Base-by-base conservation (phyloP, 345 rosid species). In the Pistacia atlantica region DNA sequence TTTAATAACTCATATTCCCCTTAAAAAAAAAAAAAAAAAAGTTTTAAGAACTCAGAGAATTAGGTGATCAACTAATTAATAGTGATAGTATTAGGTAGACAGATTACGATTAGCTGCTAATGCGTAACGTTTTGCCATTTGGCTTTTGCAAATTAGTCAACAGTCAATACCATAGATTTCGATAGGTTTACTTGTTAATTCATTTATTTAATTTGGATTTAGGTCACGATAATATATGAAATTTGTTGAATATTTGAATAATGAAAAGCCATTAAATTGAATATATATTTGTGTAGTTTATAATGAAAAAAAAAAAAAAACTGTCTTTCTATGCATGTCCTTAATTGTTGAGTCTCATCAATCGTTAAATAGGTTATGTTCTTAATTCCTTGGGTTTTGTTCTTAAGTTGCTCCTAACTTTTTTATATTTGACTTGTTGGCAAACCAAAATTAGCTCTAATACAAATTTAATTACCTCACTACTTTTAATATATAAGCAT, bases 61-160 rank as follows among this genome's bases (percentile, higher is more conserved):
- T 13, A 54, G 18, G 16, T 51, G 11, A 49, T 9, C 54, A 49
- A 49, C 54, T 8, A 9, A 49, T 49, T 8, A n/a, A 25, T 61
- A 12, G 67, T 28, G 10, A 28, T 28, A 61, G 35, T 25, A 28
- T 12, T 61, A 16, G 45, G n/a, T 57, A 2, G n/a, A 25, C 38
- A 11, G 42, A 28, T 28, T 28, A 7, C 11, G 45, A 1, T 28
- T 28, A 35, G 31, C 31, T 59, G 20, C n/a, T 17, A 63, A 2
- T 35, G 20, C 62, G 49, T 52, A 54, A 63, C 12, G n/a, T 52
- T 65, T 65, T 74, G 42, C 70, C 42, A 64, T 48, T 49, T 64
- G 77, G 63, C 60, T 52, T 31, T 48, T 28, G 49, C n/a, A 51
- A 6, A n/a, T 52, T 52, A 45, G 70, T 37, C 63, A 52, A 54